These are phyloP conservation scores for Epichloe bromicola DNA, from an alignment of 2,329 filamentous ascomycete species.

Conservation along the genomic window DNA sequence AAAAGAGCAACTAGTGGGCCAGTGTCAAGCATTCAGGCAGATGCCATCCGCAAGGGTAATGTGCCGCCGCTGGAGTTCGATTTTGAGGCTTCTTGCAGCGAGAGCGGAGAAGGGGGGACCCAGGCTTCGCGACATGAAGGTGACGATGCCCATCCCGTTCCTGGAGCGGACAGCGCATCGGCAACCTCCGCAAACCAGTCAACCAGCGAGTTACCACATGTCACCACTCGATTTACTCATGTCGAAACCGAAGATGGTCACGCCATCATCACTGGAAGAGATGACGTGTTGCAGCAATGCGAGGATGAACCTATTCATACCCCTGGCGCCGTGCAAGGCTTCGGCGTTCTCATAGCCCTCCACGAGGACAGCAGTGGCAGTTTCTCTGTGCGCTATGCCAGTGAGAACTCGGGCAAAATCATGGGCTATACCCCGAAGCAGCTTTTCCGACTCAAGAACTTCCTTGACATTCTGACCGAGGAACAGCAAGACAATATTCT, in stretches of 20 bases:
- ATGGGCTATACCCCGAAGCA: conserved; percentile 67
- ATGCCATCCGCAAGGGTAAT: conserved; percentile 27
- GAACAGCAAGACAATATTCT: conserved; percentile 74
- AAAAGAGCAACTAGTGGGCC: conserved; percentile 25
- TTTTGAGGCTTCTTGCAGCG: conserved; percentile 19
- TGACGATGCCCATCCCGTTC: background rate
- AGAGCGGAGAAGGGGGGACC: conserved; percentile 14
- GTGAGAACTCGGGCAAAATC: conserved; percentile 65
- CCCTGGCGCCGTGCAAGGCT: conserved; percentile 69
- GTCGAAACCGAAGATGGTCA: conserved; percentile 65
- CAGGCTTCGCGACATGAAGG: background rate
- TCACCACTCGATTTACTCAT: conserved; percentile 69
- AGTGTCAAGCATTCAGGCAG: conserved; percentile 32
- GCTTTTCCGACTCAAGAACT: conserved; percentile 61
- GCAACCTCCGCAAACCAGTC: conserved; percentile 12
- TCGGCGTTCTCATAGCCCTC: conserved; percentile 64
- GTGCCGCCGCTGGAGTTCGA: conserved; percentile 21
- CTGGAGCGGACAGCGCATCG: conserved; percentile 7
- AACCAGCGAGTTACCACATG: conserved; percentile 29
- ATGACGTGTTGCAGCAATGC: conserved; percentile 62
- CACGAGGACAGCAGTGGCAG: conserved; percentile 56
- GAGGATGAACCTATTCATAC: conserved; percentile 88
- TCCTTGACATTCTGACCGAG: conserved; percentile 71
- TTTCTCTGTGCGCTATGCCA: conserved; percentile 59
- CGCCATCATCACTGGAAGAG: conserved; percentile 67